Percentiles rank a stretch among this genome's conserved stretches.
Conservation (phyloP, 371 early-diverging fungal species). For the Apophysomyces sp. region DNA sequence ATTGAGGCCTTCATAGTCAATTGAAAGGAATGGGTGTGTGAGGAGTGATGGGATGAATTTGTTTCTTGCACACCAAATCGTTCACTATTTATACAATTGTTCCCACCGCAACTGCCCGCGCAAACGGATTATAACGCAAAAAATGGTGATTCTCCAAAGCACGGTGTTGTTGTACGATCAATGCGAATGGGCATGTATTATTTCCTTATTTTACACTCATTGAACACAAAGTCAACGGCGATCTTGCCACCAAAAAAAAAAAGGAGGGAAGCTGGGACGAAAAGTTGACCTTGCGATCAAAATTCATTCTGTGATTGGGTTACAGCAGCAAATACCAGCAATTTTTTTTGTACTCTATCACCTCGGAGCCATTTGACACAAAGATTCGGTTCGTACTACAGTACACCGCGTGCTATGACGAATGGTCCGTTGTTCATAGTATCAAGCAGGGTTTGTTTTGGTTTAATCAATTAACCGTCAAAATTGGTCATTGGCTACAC, state of each 20-base stretch:
- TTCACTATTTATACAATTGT: neutral
- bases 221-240: neutral
- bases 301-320: neutral
- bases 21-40: neutral
- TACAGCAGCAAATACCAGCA: neutral
- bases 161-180: neutral
- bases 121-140: neutral
- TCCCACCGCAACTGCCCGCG: neutral
- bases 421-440: neutral
- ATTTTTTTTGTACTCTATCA: neutral
- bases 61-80: neutral
- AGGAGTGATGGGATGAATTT: neutral
- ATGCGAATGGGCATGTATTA: neutral
- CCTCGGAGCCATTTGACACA: neutral
- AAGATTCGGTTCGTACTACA: neutral
- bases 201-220: neutral
- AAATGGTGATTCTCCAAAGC: neutral
- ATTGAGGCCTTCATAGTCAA: neutral
- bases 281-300: neutral
- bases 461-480: neutral
- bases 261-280: neutral
- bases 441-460: neutral
- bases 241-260: neutral
- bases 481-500: too few relatives aligned
- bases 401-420: neutral